phyloP scores from a whole-genome alignment of 169 alveolate genomes.

The Babesia ovis region DNA sequence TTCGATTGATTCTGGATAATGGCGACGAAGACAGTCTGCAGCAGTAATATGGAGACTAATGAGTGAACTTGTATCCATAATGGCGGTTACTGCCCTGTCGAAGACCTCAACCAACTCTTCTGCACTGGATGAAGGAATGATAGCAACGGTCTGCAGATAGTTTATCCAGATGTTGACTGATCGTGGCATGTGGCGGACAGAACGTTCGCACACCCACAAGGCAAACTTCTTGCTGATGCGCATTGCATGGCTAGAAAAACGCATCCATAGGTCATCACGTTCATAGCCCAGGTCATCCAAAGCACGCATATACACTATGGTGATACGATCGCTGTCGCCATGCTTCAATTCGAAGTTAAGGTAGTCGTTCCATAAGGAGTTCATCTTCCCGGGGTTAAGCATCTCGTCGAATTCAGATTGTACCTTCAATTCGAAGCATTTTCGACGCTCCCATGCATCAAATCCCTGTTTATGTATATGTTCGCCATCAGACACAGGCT shows the following conservation, averaged over 20 bases:
- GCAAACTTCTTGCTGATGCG: slow-evolving; percentile 23
- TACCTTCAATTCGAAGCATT: slow-evolving; percentile 63
- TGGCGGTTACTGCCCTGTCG: slow-evolving; percentile 47
- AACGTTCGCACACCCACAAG: slow-evolving; percentile 47
- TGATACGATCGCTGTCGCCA: slow-evolving; percentile 53
- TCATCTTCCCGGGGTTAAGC: slow-evolving; percentile 53
- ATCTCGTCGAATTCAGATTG: slow-evolving; percentile 68
- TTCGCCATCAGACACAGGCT: slow-evolving; percentile 40
- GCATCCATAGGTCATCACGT: slow-evolving; percentile 67
- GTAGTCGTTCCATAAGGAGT: slow-evolving; percentile 63
- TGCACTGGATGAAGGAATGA: slow-evolving; percentile 27
- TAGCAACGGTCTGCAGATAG: slow-evolving; percentile 34
- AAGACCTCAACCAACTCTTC: slow-evolving; percentile 45
- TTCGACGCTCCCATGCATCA: slow-evolving; percentile 69
- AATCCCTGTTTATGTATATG: slow-evolving; percentile 38
- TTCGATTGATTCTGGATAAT: slow-evolving; percentile 37
- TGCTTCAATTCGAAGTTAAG: slow-evolving; percentile 46
- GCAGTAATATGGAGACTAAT: slow-evolving; percentile 66
- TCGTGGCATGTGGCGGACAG: slow-evolving; percentile 63
- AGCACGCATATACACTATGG: slow-evolving; percentile 56
- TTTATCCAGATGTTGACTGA: slow-evolving; percentile 63
- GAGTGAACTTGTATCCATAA: slow-evolving; percentile 32
- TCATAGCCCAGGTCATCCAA: slow-evolving; percentile 66
- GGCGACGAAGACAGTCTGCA: slow-evolving; percentile 65
- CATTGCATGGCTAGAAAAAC: slow-evolving; percentile 38